phyloP scores from a whole-genome alignment of 2,329 filamentous ascomycete species.

The Penicillium sumatraense region DNA sequence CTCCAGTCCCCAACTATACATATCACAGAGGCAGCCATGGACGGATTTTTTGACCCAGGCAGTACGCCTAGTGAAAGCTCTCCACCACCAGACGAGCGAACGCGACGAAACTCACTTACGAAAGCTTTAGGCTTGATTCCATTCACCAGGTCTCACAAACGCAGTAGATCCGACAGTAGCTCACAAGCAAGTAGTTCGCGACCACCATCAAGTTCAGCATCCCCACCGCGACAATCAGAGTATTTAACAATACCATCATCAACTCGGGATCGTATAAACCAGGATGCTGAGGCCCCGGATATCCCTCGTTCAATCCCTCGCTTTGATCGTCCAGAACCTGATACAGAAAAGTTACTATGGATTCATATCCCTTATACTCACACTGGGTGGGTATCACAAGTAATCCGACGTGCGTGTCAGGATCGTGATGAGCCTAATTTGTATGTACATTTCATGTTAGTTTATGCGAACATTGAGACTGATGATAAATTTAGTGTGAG shows the following conservation, averaged over 20 bases:
- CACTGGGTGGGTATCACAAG: slow-evolving; percentile 24
- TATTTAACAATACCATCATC: slow-evolving; percentile 31
- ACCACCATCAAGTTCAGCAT: slow-evolving; percentile 22
- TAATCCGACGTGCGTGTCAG: slow-evolving; percentile 25
- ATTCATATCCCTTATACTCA: slow-evolving; percentile 41
- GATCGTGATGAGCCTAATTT: slow-evolving; percentile 31
- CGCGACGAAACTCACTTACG: slow-evolving; percentile 11
- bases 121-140: slow-evolving; percentile 15
- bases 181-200: slow-evolving; percentile 22
- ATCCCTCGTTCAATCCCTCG: slow-evolving; percentile 31
- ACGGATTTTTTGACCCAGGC: slow-evolving; percentile 23
- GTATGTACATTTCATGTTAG: slow-evolving; percentile 7
- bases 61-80: slow-evolving; percentile 19
- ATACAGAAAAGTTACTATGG: slow-evolving; percentile 40
- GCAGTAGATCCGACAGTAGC: slow-evolving; percentile 20
- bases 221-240: slow-evolving; percentile 24
- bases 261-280: slow-evolving; percentile 28
- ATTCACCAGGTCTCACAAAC: slow-evolving; percentile 9
- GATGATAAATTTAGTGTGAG: slow-evolving; percentile 40
- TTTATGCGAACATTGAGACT: not conserved
- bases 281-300: slow-evolving; percentile 26
- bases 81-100: slow-evolving; percentile 12
- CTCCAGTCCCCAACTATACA: slow-evolving; percentile 34
- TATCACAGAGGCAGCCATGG: slow-evolving; percentile 30
- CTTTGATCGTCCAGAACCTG: slow-evolving; percentile 39